A percentile compares a stretch with the other conserved stretches of the same genome.
Evolutionary conservation across 176 grass and related monocot genomes (phyloP).

Genomic region (Coix lacrymajobi): DNA sequence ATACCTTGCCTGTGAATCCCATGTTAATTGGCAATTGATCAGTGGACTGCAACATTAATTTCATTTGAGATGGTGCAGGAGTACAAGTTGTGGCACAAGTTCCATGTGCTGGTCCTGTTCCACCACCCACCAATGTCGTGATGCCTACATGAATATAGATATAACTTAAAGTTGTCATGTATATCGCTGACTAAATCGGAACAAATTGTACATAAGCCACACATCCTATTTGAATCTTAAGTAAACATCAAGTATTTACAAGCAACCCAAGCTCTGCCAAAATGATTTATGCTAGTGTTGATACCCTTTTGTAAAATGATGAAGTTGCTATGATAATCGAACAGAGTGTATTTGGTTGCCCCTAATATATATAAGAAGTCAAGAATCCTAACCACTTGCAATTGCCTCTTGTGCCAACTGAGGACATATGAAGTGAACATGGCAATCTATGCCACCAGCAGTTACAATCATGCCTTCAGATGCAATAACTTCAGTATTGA

Average conservation of each 20-base stretch:
- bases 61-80: constrained; percentile 81
- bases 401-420: constrained; percentile 78
- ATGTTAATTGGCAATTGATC: constrained; percentile 86
- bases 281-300: neutral
- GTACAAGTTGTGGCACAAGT: constrained; percentile 98
- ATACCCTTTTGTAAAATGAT: neutral
- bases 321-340: neutral
- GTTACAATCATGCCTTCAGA: constrained; percentile 90
- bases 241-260: neutral
- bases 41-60: constrained; percentile 92
- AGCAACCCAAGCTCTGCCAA: neutral
- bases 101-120: constrained; percentile 95
- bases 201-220: neutral
- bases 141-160: constrained; percentile 50
- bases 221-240: neutral
- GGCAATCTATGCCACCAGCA: constrained; percentile 92
- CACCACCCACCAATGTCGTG: constrained; percentile 92
- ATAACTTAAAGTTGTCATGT: constrained; percentile 12
- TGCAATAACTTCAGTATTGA: constrained; percentile 93
- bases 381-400: constrained; percentile 71
- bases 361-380: neutral
- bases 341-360: neutral
- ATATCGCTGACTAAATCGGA: neutral
- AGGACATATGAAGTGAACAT: constrained; percentile 98
- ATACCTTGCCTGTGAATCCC: constrained; percentile 94